Evolutionary conservation across 768 basidiomycete species (phyloP).

Genomic region (Termitomyces sp.): DNA sequence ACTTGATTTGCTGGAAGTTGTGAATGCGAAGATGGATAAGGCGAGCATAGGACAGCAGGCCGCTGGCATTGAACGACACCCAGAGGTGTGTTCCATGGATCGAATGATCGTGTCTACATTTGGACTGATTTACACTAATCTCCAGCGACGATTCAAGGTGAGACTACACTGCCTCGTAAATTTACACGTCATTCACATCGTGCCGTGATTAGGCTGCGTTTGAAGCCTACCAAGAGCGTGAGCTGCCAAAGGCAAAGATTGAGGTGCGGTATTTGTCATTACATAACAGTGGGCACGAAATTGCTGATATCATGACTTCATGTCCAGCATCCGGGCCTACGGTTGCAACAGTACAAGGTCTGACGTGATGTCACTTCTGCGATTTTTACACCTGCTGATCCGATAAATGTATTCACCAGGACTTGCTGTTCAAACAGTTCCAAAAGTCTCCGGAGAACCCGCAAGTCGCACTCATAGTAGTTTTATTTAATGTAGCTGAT

Average conservation of each 20-base stretch:
- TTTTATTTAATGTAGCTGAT: neutral
- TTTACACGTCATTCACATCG: constrained; percentile 8
- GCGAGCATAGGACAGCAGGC: constrained; percentile 86
- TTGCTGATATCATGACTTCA: constrained; percentile 4
- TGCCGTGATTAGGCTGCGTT: constrained; percentile 59
- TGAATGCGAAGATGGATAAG: constrained; percentile 91
- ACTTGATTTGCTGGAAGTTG: constrained; percentile 81
- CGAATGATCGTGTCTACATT: neutral
- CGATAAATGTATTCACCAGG: constrained; percentile 37
- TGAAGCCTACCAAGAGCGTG: constrained; percentile 84
- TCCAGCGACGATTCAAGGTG: constrained; percentile 86
- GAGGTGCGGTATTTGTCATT: constrained; percentile 47
- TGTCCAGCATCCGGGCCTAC: constrained; percentile 77
- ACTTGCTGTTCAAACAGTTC: constrained; percentile 89
- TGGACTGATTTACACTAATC: constrained; percentile 8
- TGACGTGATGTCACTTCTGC: neutral
- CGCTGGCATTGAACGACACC: constrained; percentile 83
- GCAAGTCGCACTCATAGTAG: constrained; percentile 37
- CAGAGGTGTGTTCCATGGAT: constrained; percentile 56
- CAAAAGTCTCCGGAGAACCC: constrained; percentile 96
- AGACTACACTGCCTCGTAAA: constrained; percentile 5
- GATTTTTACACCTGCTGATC: constrained; percentile 1
- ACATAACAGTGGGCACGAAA: neutral
- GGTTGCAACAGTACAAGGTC: constrained; percentile 87
- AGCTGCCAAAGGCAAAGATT: constrained; percentile 69